phyloP scores from a whole-genome alignment of 2,329 filamentous ascomycete species.

The Alternaria postmessia region DNA sequence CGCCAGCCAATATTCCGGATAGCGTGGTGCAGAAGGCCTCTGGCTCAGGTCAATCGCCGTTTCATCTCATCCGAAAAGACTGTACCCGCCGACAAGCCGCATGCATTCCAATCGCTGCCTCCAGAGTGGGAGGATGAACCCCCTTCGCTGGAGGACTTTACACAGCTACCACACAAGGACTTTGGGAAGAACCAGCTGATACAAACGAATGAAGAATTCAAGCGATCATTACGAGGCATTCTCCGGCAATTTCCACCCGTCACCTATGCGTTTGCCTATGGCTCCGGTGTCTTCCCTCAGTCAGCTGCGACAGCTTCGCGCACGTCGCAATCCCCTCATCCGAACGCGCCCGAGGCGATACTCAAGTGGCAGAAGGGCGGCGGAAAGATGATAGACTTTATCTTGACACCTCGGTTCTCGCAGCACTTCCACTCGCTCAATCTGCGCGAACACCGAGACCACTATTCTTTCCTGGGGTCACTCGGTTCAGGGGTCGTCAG shows the following conservation, averaged over 20 bases:
- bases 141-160: conserved; percentile 75
- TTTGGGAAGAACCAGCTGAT: conserved; percentile 98
- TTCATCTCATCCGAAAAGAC: conserved; percentile 38
- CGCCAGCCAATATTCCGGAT: conserved; percentile 39
- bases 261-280: conserved; percentile 95
- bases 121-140: conserved; percentile 79
- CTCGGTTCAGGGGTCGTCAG: conserved; percentile 87
- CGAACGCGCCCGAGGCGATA: conserved; percentile 81
- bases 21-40: conserved; percentile 37
- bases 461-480: conserved; percentile 87
- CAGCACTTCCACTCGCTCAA: conserved; percentile 98
- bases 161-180: conserved; percentile 76
- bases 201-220: conserved; percentile 90
- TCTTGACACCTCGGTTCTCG: conserved; percentile 92
- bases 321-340: conserved; percentile 73
- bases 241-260: conserved; percentile 95
- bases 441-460: conserved; percentile 83
- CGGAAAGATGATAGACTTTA: conserved; percentile 98
- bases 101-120: conserved; percentile 49
- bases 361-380: conserved; percentile 84
- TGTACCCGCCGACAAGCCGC: conserved; percentile 25
- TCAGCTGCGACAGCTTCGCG: conserved; percentile 58
- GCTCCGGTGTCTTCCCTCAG: conserved; percentile 95
- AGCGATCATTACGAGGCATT: conserved; percentile 85
- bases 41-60: conserved; percentile 33